Evolutionary conservation across 139 green algal species (phyloP).

Genomic region (Micractinium sp.): DNA sequence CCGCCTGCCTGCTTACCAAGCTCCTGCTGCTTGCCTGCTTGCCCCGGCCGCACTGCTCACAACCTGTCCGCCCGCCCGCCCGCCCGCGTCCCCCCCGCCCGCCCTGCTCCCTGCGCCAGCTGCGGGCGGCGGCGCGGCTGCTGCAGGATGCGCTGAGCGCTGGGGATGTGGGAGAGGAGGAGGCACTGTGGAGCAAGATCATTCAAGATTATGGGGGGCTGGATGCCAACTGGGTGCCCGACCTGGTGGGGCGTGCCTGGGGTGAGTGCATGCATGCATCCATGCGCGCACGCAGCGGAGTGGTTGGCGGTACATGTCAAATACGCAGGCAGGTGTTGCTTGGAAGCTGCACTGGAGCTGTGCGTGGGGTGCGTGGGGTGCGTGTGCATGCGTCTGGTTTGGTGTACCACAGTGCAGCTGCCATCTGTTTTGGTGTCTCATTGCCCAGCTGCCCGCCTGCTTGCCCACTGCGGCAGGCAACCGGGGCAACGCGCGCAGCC

Average conservation of each 20-base stretch:
- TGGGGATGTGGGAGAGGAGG: constrained; percentile 69
- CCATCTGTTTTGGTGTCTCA: no score
- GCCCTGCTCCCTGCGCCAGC: constrained; percentile 8
- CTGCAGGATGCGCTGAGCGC: constrained; percentile 83
- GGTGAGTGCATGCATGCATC: neutral
- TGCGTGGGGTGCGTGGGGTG: neutral
- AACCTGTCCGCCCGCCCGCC: no score
- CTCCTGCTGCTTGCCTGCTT: no score
- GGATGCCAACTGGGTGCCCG: constrained; percentile 76
- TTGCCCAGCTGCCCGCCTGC: neutral
- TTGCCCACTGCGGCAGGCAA: constrained; percentile 67
- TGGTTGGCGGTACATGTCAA: no score
- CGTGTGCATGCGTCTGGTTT: neutral
- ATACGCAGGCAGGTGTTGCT: no score
- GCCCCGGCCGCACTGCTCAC: no score
- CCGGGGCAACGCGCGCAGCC: constrained; percentile 85
- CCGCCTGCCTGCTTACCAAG: neutral
- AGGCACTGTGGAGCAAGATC: constrained; percentile 75
- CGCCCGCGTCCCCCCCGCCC: no score
- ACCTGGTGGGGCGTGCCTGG: constrained; percentile 77
- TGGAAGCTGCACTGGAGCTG: no score
- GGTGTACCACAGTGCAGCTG: neutral
- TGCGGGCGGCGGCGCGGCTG: constrained; percentile 68
- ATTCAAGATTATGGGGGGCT: constrained; percentile 64
- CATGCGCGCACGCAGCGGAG: neutral